Percentiles rank a stretch among this genome's conserved stretches.
These are phyloP conservation scores for Talaromyces albobiverticillius DNA, from an alignment of 2,329 filamentous ascomycete genomes.

Conservation along the genomic window DNA sequence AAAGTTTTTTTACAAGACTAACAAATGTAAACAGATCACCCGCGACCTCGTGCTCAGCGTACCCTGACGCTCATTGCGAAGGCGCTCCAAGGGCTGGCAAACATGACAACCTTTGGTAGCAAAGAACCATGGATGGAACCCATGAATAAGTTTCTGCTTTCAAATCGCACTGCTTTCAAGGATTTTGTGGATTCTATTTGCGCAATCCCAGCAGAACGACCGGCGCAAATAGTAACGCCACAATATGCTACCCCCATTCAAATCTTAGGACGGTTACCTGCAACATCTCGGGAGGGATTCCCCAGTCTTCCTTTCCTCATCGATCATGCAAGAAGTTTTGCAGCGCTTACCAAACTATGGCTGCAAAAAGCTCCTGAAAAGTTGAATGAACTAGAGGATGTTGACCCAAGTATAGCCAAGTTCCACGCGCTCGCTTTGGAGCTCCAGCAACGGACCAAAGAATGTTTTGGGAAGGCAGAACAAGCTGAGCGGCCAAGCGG, in stretches of 20 bases:
- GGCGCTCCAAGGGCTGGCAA: constrained; percentile 83
- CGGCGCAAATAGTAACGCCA: constrained; percentile 65
- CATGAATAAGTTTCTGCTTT: constrained; percentile 83
- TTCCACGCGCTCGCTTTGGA: constrained; percentile 45
- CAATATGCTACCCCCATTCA: constrained; percentile 91
- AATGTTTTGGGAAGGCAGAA: constrained; percentile 46
- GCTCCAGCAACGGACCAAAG: constrained; percentile 43
- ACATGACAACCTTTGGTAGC: constrained; percentile 85
- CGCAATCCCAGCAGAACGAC: constrained; percentile 70
- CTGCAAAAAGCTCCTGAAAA: constrained; percentile 39
- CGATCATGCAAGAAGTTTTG: constrained; percentile 81
- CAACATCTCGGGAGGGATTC: constrained; percentile 83
- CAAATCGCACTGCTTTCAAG: constrained; percentile 76
- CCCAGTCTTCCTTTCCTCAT: constrained; percentile 90
- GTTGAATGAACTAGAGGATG: constrained; percentile 36
- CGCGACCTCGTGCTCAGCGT: constrained; percentile 75
- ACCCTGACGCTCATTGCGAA: constrained; percentile 92
- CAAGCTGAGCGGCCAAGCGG: constrained; percentile 48
- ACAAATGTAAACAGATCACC: constrained; percentile 60
- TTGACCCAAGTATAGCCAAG: constrained; percentile 36
- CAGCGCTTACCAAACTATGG: constrained; percentile 68
- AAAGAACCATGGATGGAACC: constrained; percentile 99
- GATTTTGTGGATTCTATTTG: constrained; percentile 85
- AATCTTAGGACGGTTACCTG: constrained; percentile 77
- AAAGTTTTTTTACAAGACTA: not conserved